Percentiles rank a stretch among this genome's conserved stretches.
Conservation (phyloP, 176 grass and related monocot genomes). For the Themeda triandra region DNA sequence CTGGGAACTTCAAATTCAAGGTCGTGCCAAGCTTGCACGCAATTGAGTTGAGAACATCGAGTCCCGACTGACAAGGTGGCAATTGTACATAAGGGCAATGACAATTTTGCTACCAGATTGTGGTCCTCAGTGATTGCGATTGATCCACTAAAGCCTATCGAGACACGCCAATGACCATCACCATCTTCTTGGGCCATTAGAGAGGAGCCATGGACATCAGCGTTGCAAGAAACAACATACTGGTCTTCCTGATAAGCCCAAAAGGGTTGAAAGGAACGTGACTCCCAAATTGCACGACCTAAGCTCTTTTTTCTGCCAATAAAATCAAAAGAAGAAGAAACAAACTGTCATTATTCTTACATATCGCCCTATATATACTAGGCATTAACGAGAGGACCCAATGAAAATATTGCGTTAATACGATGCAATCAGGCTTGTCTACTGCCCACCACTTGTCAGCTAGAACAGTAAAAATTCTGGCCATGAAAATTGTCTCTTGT, state of each 20-base stretch:
- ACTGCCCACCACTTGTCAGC: not conserved
- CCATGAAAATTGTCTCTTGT: not conserved
- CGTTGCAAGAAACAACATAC: constrained; percentile 16
- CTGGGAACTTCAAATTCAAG: not conserved
- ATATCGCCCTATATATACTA: not conserved
- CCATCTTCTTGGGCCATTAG: constrained; percentile 1
- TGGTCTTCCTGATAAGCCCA: constrained; percentile 16
- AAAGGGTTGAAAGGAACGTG: not conserved
- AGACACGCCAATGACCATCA: not conserved
- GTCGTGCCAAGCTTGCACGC: not conserved
- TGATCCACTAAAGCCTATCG: not conserved
- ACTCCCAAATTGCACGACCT: not conserved
- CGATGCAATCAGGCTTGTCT: not conserved
- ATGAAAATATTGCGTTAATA: not conserved
- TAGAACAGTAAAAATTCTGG: not conserved
- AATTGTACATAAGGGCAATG: not conserved
- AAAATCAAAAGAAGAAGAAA: not conserved
- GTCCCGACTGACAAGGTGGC: not conserved
- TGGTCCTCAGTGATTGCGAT: not conserved
- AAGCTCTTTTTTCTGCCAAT: not conserved
- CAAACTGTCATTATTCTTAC: not conserved
- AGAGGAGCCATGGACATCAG: not conserved
- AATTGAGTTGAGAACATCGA: not conserved
- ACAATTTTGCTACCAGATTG: constrained; percentile 9
- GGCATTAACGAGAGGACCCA: not conserved